phyloP scores from a whole-genome alignment of 805 yeast genomes.

The Ogataea wickerhamii region DNA sequence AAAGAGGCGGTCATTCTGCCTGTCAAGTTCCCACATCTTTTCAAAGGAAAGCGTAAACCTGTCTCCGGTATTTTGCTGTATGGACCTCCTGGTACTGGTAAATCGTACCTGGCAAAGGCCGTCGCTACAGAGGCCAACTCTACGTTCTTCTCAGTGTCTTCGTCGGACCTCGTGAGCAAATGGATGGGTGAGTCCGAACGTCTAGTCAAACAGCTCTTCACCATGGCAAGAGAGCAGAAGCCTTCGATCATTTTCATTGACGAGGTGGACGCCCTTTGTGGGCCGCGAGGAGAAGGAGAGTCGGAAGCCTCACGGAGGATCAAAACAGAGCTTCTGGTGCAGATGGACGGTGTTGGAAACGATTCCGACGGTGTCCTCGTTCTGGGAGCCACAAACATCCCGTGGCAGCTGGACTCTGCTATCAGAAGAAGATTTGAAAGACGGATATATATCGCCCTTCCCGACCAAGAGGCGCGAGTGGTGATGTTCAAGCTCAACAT shows the following conservation, averaged over 20 bases:
- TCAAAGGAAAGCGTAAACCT: conserved; percentile 92
- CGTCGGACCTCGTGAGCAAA: conserved; percentile 91
- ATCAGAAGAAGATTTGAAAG: conserved; percentile 94
- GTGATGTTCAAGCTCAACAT: conserved; percentile 93
- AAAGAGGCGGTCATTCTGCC: conserved; percentile 97
- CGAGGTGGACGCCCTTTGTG: conserved; percentile 97
- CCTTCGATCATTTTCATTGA: conserved; percentile 96
- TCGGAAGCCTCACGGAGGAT: conserved; percentile 95
- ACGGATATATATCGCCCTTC: conserved; percentile 91
- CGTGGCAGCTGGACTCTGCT: conserved; percentile 98
- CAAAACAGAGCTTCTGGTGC: conserved; percentile 92
- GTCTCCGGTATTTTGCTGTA: conserved; percentile 83
- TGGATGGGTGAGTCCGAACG: conserved; percentile 99
- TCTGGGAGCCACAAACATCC: conserved; percentile 95
- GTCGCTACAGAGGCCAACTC: conserved; percentile 98
- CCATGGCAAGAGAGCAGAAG: conserved; percentile 94
- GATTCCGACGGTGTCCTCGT: conserved; percentile 91
- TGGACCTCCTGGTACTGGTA: conserved; percentile 98
- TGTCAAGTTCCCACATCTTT: conserved; percentile 91
- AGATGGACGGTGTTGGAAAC: conserved; percentile 98
- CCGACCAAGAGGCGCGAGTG: conserved; percentile 88
- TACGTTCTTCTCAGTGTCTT: conserved; percentile 93
- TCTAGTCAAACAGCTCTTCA: conserved; percentile 88
- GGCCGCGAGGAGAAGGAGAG: conserved; percentile 97
- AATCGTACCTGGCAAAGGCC: conserved; percentile 93